phyloP scores from a whole-genome alignment of 768 basidiomycete genomes.

The Leccinum disarticulatum region DNA sequence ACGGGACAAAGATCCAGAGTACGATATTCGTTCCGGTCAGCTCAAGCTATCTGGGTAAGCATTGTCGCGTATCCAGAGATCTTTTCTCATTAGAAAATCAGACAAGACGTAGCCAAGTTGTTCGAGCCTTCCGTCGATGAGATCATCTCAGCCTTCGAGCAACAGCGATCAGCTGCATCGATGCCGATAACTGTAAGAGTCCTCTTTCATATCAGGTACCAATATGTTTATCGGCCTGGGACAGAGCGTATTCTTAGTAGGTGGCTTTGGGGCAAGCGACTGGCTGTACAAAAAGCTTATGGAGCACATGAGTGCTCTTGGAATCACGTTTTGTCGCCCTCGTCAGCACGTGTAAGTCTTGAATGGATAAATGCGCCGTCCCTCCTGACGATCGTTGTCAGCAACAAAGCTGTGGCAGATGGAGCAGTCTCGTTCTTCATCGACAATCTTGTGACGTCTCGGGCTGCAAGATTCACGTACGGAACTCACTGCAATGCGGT shows the following conservation, averaged over 20 bases:
- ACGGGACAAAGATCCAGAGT: slow-evolving; percentile 34
- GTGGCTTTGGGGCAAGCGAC: slow-evolving; percentile 18
- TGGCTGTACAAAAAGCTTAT: slow-evolving; percentile 12
- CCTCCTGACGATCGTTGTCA: background rate
- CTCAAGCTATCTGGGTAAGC: slow-evolving; percentile 37
- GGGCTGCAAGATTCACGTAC: slow-evolving; percentile 13
- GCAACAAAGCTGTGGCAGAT: slow-evolving; percentile 18
- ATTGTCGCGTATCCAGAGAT: slow-evolving; percentile 23
- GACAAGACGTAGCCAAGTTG: slow-evolving; percentile 11
- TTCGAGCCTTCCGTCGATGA: slow-evolving; percentile 16
- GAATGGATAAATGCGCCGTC: background rate
- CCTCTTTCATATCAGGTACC: background rate
- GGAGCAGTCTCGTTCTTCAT: slow-evolving; percentile 14
- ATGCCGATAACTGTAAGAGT: slow-evolving; percentile 5
- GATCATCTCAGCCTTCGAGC: slow-evolving; percentile 15
- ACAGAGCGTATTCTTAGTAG: slow-evolving; percentile 14
- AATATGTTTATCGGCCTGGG: background rate
- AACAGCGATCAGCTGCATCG: slow-evolving; percentile 11
- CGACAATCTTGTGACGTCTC: slow-evolving; percentile 13
- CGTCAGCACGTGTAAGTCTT: slow-evolving; percentile 16
- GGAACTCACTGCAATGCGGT: slow-evolving; percentile 15
- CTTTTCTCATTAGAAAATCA: slow-evolving; percentile 34
- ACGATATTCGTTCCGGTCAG: slow-evolving; percentile 37
- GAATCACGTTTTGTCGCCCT: slow-evolving; percentile 12
- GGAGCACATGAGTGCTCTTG: slow-evolving; percentile 10